Evolutionary conservation across 2,329 filamentous ascomycete species (phyloP).

Genomic region (Verticillium nonalfalfae): DNA sequence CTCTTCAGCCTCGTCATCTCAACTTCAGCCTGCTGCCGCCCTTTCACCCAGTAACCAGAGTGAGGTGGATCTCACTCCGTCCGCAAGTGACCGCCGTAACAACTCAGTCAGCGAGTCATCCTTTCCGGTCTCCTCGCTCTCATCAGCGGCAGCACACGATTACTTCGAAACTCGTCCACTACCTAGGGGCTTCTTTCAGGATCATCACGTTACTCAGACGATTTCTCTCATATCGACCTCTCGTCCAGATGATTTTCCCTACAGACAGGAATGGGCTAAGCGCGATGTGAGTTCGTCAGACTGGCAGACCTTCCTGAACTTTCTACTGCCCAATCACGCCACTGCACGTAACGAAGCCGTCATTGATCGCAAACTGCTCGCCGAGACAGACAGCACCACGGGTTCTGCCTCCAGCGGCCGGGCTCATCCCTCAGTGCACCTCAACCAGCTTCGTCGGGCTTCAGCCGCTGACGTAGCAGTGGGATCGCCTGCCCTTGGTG

Average conservation of each 20-base stretch:
- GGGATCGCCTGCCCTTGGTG: background rate
- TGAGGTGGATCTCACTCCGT: conserved; percentile 43
- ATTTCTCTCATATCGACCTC: conserved; percentile 26
- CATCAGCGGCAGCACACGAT: conserved; percentile 24
- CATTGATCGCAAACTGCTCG: conserved; percentile 40
- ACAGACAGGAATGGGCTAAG: conserved; percentile 25
- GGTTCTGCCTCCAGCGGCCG: conserved; percentile 17
- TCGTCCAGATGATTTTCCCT: conserved; percentile 37
- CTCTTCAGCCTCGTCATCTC: background rate
- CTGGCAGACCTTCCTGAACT: conserved; percentile 55
- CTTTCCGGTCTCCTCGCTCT: background rate
- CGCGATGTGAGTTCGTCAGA: conserved; percentile 45
- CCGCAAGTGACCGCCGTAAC: conserved; percentile 35
- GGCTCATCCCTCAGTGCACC: conserved; percentile 33
- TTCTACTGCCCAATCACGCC: conserved; percentile 43
- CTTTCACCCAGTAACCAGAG: conserved; percentile 26
- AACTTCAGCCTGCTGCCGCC: conserved; percentile 4
- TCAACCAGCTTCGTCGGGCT: conserved; percentile 23
- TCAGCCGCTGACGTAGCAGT: conserved; percentile 14
- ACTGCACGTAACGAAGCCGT: conserved; percentile 36
- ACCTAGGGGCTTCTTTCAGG: conserved; percentile 7
- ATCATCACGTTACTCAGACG: conserved; percentile 20
- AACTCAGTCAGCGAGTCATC: conserved; percentile 10
- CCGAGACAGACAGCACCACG: conserved; percentile 24
- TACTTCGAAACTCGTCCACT: conserved; percentile 42